phyloP scores from a whole-genome alignment of 2,329 filamentous ascomycete genomes.

The Penicillium sp. region DNA sequence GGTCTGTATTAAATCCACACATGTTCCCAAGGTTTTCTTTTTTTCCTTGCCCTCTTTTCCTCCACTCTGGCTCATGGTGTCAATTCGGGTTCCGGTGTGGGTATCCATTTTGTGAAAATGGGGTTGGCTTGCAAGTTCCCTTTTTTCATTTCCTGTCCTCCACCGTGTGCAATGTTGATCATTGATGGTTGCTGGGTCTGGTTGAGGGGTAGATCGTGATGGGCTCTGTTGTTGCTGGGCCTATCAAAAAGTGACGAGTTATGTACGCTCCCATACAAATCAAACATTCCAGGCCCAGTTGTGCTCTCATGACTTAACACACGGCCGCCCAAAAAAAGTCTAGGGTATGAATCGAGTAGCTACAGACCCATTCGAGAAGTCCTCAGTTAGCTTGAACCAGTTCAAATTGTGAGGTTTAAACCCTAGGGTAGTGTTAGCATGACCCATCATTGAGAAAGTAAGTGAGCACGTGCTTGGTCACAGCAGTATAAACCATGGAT shows the following conservation, averaged over 20 bases:
- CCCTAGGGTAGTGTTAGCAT: too few species aligned
- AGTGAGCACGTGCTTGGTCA: too few species aligned
- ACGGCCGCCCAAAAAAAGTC: too few species aligned
- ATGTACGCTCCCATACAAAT: slow-evolving; percentile 30
- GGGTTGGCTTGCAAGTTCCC: slow-evolving; percentile 23
- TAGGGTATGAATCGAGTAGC: not conserved
- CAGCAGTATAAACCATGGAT: too few species aligned
- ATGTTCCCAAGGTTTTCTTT: slow-evolving; percentile 31
- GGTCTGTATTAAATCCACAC: slow-evolving; percentile 41
- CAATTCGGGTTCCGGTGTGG: slow-evolving; percentile 27
- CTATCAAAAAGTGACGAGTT: slow-evolving; percentile 32
- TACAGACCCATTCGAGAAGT: too few species aligned
- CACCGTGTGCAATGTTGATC: slow-evolving; percentile 22
- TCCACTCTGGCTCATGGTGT: slow-evolving; percentile 26
- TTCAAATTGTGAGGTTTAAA: too few species aligned
- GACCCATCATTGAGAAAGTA: too few species aligned
- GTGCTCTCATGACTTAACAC: not conserved
- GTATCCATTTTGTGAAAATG: slow-evolving; percentile 21
- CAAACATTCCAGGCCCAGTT: slow-evolving; percentile 15
- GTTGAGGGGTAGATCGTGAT: slow-evolving; percentile 27
- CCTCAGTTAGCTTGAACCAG: too few species aligned
- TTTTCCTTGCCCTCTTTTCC: slow-evolving; percentile 22
- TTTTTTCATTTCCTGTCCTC: slow-evolving; percentile 24
- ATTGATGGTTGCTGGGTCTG: slow-evolving; percentile 24
- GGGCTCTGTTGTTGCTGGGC: slow-evolving; percentile 21